These are phyloP conservation scores for Coemansia sp. DNA, from an alignment of 192 early-diverging fungal species.

Conservation along the genomic window DNA sequence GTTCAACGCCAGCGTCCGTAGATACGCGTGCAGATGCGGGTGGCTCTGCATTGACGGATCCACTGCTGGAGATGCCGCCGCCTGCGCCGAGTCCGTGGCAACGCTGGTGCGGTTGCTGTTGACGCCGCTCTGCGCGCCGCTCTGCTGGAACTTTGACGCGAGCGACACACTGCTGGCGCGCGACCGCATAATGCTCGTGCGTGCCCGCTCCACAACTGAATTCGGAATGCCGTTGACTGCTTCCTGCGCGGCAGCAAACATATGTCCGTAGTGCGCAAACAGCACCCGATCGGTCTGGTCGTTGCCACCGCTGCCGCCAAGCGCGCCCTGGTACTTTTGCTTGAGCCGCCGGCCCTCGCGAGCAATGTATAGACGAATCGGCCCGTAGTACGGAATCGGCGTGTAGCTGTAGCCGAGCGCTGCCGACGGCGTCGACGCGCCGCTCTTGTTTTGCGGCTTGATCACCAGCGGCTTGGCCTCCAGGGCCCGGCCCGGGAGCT, in stretches of 20 bases:
- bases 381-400: constrained; percentile 60
- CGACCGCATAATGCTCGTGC: constrained; percentile 41
- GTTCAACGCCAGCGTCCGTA: constrained; percentile 20
- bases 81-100: neutral
- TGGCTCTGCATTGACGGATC: constrained; percentile 42
- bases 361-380: constrained; percentile 53
- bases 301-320: constrained; percentile 6
- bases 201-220: constrained; percentile 37
- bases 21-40: constrained; percentile 34
- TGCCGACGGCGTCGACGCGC: constrained; percentile 15
- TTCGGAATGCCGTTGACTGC: constrained; percentile 20
- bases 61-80: neutral
- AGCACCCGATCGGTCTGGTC: constrained; percentile 29
- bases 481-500: neutral
- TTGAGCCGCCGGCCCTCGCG: constrained; percentile 24
- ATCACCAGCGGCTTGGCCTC: constrained; percentile 25
- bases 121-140: neutral
- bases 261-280: constrained; percentile 41
- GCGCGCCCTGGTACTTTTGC: constrained; percentile 15
- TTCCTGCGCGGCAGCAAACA: constrained; percentile 35
- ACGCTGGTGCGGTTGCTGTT: constrained; percentile 5
- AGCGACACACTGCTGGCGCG: constrained; percentile 46
- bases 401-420: constrained; percentile 16
- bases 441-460: constrained; percentile 14
- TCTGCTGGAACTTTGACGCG: constrained; percentile 38